phyloP scores from a whole-genome alignment of 257 asterid genomes.

The Nicotiana undulata region DNA sequence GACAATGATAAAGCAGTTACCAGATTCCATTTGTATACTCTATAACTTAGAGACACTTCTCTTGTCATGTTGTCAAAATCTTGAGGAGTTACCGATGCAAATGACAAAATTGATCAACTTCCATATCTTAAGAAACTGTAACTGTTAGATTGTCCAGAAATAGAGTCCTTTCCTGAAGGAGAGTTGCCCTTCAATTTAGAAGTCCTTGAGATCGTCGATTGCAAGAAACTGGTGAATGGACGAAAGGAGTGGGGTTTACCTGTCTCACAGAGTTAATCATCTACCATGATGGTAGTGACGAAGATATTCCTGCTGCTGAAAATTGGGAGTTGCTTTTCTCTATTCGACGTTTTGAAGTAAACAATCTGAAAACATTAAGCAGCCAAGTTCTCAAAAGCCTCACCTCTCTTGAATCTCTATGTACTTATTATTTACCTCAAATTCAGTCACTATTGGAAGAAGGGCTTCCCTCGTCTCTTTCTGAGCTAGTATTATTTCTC shows the following conservation, averaged over 20 bases:
- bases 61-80: no score
- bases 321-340: neutral
- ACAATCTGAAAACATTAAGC: neutral
- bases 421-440: neutral
- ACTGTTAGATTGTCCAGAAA: neutral
- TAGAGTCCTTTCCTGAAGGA: slow-evolving; percentile 2
- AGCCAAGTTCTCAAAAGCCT: neutral
- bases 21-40: no score
- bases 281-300: neutral
- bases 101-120: neutral
- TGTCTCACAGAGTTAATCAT: neutral
- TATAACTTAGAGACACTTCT: no score
- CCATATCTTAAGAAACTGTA: neutral
- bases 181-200: slow-evolving; percentile 9
- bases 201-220: neutral
- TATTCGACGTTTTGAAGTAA: neutral
- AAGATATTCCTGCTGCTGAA: neutral
- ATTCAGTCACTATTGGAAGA: neutral
- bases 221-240: neutral
- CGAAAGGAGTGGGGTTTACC: neutral
- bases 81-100: no score
- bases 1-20: no score
- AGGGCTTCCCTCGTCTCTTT: neutral
- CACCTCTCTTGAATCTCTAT: neutral
- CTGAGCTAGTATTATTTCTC: fast-evolving